Evolutionary conservation across 1,139 yeast species (phyloP).

Genomic region (Zygosaccharomyces pseudobailii): DNA sequence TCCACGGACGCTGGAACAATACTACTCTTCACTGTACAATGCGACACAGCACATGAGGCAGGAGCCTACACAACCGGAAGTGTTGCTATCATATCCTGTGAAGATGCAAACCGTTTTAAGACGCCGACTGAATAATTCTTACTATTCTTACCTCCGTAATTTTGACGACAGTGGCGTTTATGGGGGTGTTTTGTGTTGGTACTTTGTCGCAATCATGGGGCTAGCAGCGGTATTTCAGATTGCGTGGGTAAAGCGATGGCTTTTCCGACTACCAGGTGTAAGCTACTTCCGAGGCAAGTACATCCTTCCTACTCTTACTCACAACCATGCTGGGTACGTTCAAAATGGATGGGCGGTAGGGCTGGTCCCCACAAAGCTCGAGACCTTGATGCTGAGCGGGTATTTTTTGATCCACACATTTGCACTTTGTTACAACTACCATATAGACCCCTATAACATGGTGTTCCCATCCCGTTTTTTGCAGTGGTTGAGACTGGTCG

Average conservation of each 20-base stretch:
- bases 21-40: conserved; percentile 14
- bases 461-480: conserved; percentile 38
- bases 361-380: conserved; percentile 48
- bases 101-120: conserved; percentile 10
- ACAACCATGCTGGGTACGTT: conserved; percentile 16
- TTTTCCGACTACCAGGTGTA: conserved; percentile 10
- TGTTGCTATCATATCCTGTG: conserved; percentile 15
- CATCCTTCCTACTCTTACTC: conserved; percentile 16
- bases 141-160: conserved; percentile 18
- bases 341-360: conserved; percentile 14
- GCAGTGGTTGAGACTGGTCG: conserved; percentile 38
- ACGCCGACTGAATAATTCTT: conserved; percentile 12
- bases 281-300: conserved; percentile 18
- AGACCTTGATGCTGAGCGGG: conserved; percentile 45
- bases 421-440: conserved; percentile 37
- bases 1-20: conserved; percentile 10
- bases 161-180: conserved; percentile 17
- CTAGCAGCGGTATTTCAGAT: conserved; percentile 12
- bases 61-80: neutral
- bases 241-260: conserved; percentile 9
- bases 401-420: conserved; percentile 45
- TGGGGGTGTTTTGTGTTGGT: conserved; percentile 13
- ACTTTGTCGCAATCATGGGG: conserved; percentile 13
- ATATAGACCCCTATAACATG: conserved; percentile 40
- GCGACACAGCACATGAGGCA: conserved; percentile 11